Conservation (phyloP, 1,139 yeast species). For the Nakaseomyces sp. region DNA sequence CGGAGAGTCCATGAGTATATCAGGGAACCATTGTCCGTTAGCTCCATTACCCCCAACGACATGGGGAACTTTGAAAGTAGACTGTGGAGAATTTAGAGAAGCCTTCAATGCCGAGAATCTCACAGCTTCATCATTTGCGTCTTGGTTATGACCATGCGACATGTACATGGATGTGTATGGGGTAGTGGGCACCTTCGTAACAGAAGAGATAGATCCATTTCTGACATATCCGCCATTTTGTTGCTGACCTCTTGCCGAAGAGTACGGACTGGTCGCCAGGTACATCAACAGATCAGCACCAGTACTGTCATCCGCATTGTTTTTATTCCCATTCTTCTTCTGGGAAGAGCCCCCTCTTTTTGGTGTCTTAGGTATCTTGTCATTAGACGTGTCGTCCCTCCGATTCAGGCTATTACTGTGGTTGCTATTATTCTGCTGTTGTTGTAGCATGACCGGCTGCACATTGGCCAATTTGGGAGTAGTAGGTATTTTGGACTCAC, state of each 20-base stretch:
- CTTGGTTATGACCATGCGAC: constrained; percentile 10
- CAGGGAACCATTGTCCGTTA: constrained; percentile 11
- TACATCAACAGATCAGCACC: constrained; percentile 33
- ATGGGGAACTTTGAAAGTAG: constrained; percentile 27
- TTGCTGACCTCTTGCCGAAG: constrained; percentile 12
- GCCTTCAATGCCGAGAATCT: constrained; percentile 27
- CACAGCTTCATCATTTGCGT: constrained; percentile 18
- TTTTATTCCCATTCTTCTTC: constrained; percentile 9
- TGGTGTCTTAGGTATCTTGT: neutral
- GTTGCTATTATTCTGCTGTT: neutral
- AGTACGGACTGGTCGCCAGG: constrained; percentile 31
- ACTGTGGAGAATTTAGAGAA: constrained; percentile 27
- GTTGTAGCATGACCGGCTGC: neutral
- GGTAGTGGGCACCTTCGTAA: constrained; percentile 20
- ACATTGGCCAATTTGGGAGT: neutral
- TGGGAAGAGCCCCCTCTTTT: neutral
- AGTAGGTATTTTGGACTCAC: neutral
- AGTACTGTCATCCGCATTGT: constrained; percentile 13
- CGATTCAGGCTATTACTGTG: neutral
- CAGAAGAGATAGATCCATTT: constrained; percentile 5
- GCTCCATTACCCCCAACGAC: constrained; percentile 6
- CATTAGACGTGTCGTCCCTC: neutral
- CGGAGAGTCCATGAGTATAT: constrained; percentile 26
- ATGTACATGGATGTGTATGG: constrained; percentile 17
- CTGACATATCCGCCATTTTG: constrained; percentile 1